Conservation (phyloP, 257 asterid species). For the Verbascum thapsus region DNA sequence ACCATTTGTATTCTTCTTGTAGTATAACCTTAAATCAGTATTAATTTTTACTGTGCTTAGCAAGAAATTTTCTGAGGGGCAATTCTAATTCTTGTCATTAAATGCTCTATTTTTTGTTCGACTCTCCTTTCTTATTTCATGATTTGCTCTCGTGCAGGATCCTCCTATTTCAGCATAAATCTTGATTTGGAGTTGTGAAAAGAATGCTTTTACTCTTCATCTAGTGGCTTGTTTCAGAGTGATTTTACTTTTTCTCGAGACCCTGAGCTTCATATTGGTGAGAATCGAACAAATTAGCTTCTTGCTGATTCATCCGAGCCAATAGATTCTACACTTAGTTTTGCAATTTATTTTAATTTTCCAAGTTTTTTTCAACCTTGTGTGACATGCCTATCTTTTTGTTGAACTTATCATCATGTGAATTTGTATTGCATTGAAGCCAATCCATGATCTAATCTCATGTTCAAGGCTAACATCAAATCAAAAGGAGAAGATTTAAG, state of each 20-base stretch:
- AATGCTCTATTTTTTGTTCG: constrained; percentile 10
- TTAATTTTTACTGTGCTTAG: not conserved
- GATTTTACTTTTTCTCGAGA: constrained; percentile 15
- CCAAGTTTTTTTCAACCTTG: constrained; percentile 22
- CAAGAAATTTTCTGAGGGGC: not conserved
- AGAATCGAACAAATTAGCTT: constrained; percentile 21
- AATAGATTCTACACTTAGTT: constrained; percentile 21
- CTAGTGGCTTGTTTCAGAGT: constrained; percentile 19
- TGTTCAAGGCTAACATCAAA: too few species aligned
- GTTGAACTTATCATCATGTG: constrained; percentile 21
- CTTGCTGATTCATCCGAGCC: constrained; percentile 23
- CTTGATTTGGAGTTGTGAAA: constrained; percentile 10
- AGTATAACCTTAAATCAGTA: not conserved
- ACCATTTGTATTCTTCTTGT: not conserved
- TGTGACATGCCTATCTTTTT: constrained; percentile 5
- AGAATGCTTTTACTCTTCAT: constrained; percentile 14
- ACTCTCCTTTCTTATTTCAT: constrained; percentile 1
- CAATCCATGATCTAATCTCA: too few species aligned
- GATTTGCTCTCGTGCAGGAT: constrained; percentile 27
- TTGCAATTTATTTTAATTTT: constrained; percentile 23
- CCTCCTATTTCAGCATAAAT: constrained; percentile 34
- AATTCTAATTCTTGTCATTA: not conserved
- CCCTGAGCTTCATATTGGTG: constrained; percentile 1
- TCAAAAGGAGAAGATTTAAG: too few species aligned
- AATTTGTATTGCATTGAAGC: not conserved